Conservation (phyloP, 441 rosid genomes). For the Omphalea diandra region DNA sequence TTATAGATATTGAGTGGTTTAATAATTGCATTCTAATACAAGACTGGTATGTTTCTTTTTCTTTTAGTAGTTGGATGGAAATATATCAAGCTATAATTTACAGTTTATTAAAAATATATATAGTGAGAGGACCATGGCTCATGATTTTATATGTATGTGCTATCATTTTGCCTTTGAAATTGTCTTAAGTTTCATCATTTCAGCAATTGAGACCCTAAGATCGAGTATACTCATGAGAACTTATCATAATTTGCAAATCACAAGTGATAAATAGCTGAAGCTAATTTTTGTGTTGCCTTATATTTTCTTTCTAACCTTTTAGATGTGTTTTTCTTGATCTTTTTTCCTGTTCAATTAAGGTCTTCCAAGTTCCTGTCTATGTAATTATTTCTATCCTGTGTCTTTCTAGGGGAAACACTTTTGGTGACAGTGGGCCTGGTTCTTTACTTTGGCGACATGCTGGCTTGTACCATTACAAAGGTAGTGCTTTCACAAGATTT, state of each 20-base stretch:
- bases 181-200: not conserved
- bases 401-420: conserved; percentile 80
- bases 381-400: conserved; percentile 9
- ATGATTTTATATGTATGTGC: not conserved
- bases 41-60: not conserved
- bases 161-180: not conserved
- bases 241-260: not conserved
- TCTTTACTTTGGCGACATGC: conserved; percentile 82
- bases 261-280: not conserved
- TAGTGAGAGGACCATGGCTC: not conserved
- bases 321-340: not conserved
- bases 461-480: conserved; percentile 73
- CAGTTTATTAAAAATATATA: conserved; percentile 1
- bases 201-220: not conserved
- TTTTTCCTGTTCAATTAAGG: not conserved
- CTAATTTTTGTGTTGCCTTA: not conserved
- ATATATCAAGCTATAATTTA: not conserved
- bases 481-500: conserved; percentile 35
- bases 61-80: not conserved
- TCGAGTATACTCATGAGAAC: not conserved
- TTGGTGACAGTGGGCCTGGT: conserved; percentile 81
- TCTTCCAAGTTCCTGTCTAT: conserved; percentile 6
- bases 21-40: not conserved
- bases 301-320: not conserved
- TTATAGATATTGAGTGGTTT: not conserved